phyloP scores from a whole-genome alignment of 495 filamentous ascomycete genomes.

The Penicillium dipodomyicola region DNA sequence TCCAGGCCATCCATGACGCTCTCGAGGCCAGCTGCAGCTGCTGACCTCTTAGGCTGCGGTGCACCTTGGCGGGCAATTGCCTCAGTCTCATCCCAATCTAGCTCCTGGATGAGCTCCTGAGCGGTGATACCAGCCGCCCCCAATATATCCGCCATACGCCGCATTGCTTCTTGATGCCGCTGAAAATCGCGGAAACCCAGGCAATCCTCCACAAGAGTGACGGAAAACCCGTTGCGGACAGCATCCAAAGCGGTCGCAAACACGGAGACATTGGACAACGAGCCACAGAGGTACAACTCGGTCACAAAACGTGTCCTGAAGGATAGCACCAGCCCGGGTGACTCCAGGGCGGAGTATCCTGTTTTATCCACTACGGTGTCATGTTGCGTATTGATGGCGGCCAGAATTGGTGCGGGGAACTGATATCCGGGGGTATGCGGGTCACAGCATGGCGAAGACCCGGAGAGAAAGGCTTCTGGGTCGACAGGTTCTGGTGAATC shows the following conservation, averaged over 20 bases:
- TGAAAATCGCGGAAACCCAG: slow-evolving; percentile 73
- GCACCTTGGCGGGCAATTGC: slow-evolving; percentile 34
- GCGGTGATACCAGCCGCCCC: slow-evolving; percentile 65
- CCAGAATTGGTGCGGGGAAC: slow-evolving; percentile 58
- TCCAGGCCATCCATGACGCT: slow-evolving; percentile 39
- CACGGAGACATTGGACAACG: slow-evolving; percentile 83
- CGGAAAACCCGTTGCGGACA: slow-evolving; percentile 77
- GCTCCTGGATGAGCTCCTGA: slow-evolving; percentile 54
- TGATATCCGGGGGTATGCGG: slow-evolving; percentile 64
- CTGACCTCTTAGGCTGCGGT: slow-evolving; percentile 18
- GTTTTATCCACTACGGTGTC: slow-evolving; percentile 76
- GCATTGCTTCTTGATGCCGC: slow-evolving; percentile 73
- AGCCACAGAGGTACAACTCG: slow-evolving; percentile 87
- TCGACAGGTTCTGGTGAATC: slow-evolving; percentile 37
- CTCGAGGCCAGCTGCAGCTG: slow-evolving; percentile 36
- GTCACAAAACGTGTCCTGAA: slow-evolving; percentile 79
- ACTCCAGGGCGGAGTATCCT: slow-evolving; percentile 85
- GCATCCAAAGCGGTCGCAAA: slow-evolving; percentile 93
- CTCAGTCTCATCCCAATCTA: slow-evolving; percentile 48
- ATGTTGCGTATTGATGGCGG: slow-evolving; percentile 50
- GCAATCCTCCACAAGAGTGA: slow-evolving; percentile 86
- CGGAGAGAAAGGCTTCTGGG: slow-evolving; percentile 61
- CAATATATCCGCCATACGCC: slow-evolving; percentile 71
- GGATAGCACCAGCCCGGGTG: slow-evolving; percentile 64
- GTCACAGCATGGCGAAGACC: slow-evolving; percentile 55